Base-by-base conservation (phyloP, 805 yeast species). In the Trichomonascus vanleenenianus region DNA sequence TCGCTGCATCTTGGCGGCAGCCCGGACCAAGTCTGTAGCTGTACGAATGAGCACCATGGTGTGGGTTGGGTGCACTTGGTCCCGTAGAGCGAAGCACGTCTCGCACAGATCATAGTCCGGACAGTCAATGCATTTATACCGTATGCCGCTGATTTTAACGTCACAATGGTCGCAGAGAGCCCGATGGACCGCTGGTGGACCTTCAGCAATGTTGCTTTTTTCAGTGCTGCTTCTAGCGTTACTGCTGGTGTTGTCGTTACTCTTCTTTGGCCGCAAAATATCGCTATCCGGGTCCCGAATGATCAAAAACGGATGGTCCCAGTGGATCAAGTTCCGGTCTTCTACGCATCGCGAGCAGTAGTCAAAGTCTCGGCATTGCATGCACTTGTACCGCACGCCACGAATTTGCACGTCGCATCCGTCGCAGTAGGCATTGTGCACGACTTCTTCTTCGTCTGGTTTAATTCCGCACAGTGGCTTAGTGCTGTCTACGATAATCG, bases 51-150 rank as follows among this genome's bases (percentile, higher is more conserved):
- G 15, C 22, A 49, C 56, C 46, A 57, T 56, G 3, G 33, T 22
- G 42, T 57, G 61, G 15, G 43, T 45, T 1, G 51, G 49, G 40
- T 57, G 61, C 7, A 25, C 40, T 7, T 20, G 39, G 9, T 31
- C 43, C 2, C 55, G 56, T n/a, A 40, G 42, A 2, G 40, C 46
- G 45, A 58, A 60, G 47, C 73, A 68, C 1, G 40, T 25, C 16
- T 62, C 60, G 57, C 81, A 76, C 45, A 73, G 59, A 57, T 76
- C 79, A 57, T 63, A 74, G 52, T 77, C 72, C 4, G 61, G 56
- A 55, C 82, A 77, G 15, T 62, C 61, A 41, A 68, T 54, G 54
- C 82, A 77, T 49, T 66, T 67, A 60, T 60, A 74, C 35, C 81
- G 68, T 2, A 58, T 53, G 2, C 81, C 81, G 18, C 22, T 48